Base-by-base conservation (phyloP, 73 alveolate genomes). In the Paramecium tetraurelia region DNA sequence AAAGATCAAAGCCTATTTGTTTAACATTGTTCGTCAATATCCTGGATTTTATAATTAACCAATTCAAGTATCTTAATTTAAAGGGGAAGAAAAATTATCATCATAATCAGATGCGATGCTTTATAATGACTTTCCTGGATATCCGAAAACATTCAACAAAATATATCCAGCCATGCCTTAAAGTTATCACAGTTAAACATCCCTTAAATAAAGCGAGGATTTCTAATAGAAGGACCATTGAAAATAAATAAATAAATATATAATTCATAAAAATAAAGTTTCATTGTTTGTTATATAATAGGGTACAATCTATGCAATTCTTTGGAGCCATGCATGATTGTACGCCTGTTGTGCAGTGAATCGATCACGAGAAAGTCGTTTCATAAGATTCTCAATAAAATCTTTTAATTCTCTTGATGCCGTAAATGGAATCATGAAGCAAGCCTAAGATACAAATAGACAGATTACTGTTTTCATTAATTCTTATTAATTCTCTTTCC, bases 391-490 rank as follows among this genome's bases (percentile, higher is more conserved):
- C 8, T 40, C 70, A 80, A 80, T 80, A 10, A 80, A 80, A 80
- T 80, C 90, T 44, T 22, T 80, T 41, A 80, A 46, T 3, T 80
- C 90, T 41, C 75, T 80, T 4, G 90, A 43, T 31, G 90, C 90
- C 7, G 90, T 27, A 10, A 14, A 80, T n/a, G 90, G 90, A 41
- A 80, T 41, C 57, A 80, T 44, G 24, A 31, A 80, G 7, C 57
- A 80, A 2, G 76, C 90, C 90, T 80, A 40, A 40, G 16, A 44
- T 80, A 18, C 4, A 41, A 6, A 43, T 11, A n/a, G 0, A 10
- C 1, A 10, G 7, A 2, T 71, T 72, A 72, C 86, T 4, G 86
- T 36, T 38, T 72, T 36, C 40, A 72, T 72, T 36, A 36, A 72
- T 18, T 72, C 57, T 72, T 72, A 16, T 72, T 72, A 21, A 72